Percentiles rank a stretch among this genome's conserved stretches.
These are phyloP conservation scores for Eutrema salsugineum DNA, from an alignment of 441 rosid genomes.

Conservation along the genomic window DNA sequence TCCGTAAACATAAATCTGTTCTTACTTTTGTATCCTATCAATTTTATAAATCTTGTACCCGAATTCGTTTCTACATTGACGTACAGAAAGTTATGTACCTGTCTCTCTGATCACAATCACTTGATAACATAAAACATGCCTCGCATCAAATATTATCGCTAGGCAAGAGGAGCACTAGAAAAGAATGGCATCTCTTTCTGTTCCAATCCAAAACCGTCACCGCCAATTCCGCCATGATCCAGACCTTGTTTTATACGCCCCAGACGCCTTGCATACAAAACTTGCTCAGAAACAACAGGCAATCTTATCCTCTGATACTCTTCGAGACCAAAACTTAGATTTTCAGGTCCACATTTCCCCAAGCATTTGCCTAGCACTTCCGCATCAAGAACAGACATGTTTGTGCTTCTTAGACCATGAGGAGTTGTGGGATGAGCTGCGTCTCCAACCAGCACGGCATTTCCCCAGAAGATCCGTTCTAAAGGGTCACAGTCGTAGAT, in stretches of 20 bases:
- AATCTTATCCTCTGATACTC: conserved; percentile 58
- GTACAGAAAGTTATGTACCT: neutral
- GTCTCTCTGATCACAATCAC: neutral
- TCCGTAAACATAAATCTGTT: neutral
- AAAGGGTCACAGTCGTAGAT: conserved; percentile 73
- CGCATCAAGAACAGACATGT: conserved; percentile 75
- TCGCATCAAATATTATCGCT: neutral
- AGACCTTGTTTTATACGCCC: conserved; percentile 80
- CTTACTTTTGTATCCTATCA: neutral
- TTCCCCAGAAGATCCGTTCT: conserved; percentile 44
- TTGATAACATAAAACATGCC: neutral
- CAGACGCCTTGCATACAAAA: conserved; percentile 45
- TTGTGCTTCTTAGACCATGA: conserved; percentile 74
- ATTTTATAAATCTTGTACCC: neutral
- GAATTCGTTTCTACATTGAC: neutral
- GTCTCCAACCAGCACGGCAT: conserved; percentile 61
- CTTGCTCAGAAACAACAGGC: conserved; percentile 61
- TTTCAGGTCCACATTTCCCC: conserved; percentile 40
- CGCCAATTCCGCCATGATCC: conserved; percentile 33
- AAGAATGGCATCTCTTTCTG: conserved; percentile 66
- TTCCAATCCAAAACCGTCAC: conserved; percentile 36
- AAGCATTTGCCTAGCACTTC: conserved; percentile 60
- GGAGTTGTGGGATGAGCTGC: conserved; percentile 85
- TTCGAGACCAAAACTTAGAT: conserved; percentile 44
- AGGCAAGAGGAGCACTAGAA: conserved; percentile 29